Evolutionary conservation across 192 early-diverging fungal genomes (phyloP).

Genomic region (Gigaspora rosea): DNA sequence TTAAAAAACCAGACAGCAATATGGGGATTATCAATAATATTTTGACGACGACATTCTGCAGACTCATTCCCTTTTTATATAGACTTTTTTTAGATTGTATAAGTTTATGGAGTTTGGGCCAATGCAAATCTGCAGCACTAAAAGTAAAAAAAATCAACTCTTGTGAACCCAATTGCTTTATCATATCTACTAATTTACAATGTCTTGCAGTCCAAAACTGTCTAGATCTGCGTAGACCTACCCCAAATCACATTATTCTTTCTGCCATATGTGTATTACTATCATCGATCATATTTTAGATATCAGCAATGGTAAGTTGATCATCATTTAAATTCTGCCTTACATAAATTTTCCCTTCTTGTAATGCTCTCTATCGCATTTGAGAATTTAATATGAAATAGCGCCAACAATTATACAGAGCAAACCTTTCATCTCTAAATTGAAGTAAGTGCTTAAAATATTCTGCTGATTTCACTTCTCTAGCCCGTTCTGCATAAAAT

Average conservation of each 20-base stretch:
- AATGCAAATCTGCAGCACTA: too few species aligned
- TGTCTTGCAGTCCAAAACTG: too few species aligned
- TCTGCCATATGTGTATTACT: background rate
- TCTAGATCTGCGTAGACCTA: background rate
- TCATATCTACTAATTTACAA: too few species aligned
- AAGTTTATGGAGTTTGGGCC: too few species aligned
- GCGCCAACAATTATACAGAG: background rate
- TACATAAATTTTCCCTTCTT: slow-evolving; percentile 3
- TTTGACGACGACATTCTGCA: too few species aligned
- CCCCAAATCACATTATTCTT: background rate
- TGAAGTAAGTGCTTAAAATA: background rate
- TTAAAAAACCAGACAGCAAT: too few species aligned
- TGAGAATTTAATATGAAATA: background rate
- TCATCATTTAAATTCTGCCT: background rate
- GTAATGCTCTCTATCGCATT: background rate
- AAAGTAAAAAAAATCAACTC: too few species aligned
- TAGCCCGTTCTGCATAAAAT: background rate
- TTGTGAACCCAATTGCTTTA: too few species aligned
- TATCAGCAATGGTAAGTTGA: background rate
- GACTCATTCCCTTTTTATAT: too few species aligned
- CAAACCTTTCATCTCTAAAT: background rate
- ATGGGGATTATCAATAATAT: too few species aligned
- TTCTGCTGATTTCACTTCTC: background rate
- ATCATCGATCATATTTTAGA: background rate
- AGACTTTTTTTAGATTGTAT: too few species aligned